A percentile compares a stretch with the other conserved stretches of the same genome.
Evolutionary conservation across 139 green algal species (phyloP).

Genomic region (Pleodorina starrii): DNA sequence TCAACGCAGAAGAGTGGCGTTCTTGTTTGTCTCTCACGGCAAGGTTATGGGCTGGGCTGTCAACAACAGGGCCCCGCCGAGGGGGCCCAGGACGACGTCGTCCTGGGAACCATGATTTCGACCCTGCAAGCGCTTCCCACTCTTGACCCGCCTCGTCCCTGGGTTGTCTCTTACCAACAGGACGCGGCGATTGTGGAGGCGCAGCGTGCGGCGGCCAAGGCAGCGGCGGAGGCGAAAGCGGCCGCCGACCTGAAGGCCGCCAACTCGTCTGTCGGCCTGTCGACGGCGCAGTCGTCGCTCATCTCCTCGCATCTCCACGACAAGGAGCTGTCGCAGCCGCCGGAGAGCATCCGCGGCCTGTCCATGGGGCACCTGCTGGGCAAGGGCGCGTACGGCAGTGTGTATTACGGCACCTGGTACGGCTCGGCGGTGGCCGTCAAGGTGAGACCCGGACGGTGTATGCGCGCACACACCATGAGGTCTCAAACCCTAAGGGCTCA

Average conservation of each 20-base stretch:
- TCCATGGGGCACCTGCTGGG: conserved; percentile 63
- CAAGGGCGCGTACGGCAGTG: conserved; percentile 62
- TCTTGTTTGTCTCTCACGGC: too few species aligned
- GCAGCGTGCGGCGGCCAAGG: conserved; percentile 25
- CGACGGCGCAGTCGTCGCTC: not conserved
- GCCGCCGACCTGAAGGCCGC: not conserved
- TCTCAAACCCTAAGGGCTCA: too few species aligned
- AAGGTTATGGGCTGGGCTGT: too few species aligned
- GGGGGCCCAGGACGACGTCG: too few species aligned
- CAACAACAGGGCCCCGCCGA: too few species aligned
- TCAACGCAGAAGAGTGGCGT: too few species aligned
- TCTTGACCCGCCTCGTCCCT: too few species aligned
- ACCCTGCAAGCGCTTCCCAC: too few species aligned
- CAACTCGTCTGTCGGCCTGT: not conserved
- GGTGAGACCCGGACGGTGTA: not conserved
- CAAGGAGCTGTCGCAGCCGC: conserved; percentile 37
- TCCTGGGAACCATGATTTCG: too few species aligned
- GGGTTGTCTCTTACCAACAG: too few species aligned
- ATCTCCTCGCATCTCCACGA: not conserved
- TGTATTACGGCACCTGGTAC: conserved; percentile 63
- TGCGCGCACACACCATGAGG: too few species aligned
- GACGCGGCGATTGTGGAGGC: conserved; percentile 25
- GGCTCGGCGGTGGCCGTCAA: conserved; percentile 63
- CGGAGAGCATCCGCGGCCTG: conserved; percentile 51
- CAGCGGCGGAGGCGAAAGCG: conserved; percentile 21